Evolutionary conservation across 495 filamentous ascomycete genomes (phyloP).

Genomic region (Penicillium desertorum): DNA sequence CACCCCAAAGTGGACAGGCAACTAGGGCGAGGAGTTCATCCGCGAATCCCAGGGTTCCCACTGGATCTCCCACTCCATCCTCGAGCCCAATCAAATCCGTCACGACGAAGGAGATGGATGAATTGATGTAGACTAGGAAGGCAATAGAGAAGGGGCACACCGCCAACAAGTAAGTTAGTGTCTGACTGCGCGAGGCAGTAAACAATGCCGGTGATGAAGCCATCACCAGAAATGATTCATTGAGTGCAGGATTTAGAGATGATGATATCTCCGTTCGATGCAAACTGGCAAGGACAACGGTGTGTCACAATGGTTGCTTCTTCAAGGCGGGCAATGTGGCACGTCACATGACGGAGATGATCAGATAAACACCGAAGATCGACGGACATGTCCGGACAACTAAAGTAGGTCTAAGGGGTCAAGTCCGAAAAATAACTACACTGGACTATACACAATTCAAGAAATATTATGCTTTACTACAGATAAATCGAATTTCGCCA

Average conservation of each 20-base stretch:
- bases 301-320: conserved; percentile 1
- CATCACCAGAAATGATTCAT: conserved; percentile 31
- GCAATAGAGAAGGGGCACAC: conserved; percentile 94
- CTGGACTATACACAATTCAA: neutral
- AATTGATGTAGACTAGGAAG: conserved; percentile 97
- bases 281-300: neutral
- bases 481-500: neutral
- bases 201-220: conserved; percentile 44
- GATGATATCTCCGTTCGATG: neutral
- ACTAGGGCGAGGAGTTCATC: conserved; percentile 90
- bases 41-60: conserved; percentile 91
- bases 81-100: conserved; percentile 81
- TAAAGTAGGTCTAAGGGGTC: neutral
- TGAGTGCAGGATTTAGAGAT: neutral
- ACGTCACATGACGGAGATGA: conserved; percentile 28
- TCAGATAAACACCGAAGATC: conserved; percentile 25
- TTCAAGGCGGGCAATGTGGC: conserved; percentile 8
- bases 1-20: conserved; percentile 89
- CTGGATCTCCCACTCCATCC: conserved; percentile 78
- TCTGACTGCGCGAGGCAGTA: conserved; percentile 70
- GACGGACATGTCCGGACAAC: neutral
- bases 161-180: conserved; percentile 78
- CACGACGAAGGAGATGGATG: conserved; percentile 88
- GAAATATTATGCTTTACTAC: neutral
- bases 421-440: neutral